A percentile compares a stretch with the other conserved stretches of the same genome.
Evolutionary conservation across 208 protist species (phyloP).

Genomic region (Trichomonas vaginalis): DNA sequence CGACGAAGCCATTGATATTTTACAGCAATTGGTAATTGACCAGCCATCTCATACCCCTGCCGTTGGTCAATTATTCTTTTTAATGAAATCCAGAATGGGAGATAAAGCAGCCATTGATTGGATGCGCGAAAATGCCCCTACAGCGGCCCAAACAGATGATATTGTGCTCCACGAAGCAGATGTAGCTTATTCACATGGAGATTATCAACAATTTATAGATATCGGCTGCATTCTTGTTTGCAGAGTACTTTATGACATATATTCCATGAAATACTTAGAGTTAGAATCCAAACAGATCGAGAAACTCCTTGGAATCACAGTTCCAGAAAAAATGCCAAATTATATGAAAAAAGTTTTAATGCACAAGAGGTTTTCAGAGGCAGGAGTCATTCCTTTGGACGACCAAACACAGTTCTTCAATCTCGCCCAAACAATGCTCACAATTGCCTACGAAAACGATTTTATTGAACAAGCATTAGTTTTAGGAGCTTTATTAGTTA

Average conservation of each 20-base stretch:
- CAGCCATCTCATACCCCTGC: background rate
- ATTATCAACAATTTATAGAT: background rate
- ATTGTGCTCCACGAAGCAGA: background rate
- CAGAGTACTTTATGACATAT: conserved; percentile 2
- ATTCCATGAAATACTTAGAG: background rate
- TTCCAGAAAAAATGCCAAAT: background rate
- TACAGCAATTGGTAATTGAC: background rate
- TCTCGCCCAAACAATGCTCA: background rate
- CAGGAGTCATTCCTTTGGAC: background rate
- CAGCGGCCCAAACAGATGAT: background rate
- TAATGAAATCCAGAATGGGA: background rate
- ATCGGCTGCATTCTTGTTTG: background rate
- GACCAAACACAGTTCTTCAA: background rate
- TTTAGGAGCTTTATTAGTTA: background rate
- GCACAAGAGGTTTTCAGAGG: background rate
- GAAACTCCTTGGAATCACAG: background rate
- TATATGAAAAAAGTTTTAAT: background rate
- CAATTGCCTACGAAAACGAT: background rate
- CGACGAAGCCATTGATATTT: background rate
- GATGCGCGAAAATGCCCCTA: background rate
- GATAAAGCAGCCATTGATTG: background rate
- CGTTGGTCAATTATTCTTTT: background rate
- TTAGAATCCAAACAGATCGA: background rate
- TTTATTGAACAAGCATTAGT: background rate
- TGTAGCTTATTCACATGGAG: background rate